phyloP scores from a whole-genome alignment of 164 flowering plant genomes.

The Brasenia schreberi region DNA sequence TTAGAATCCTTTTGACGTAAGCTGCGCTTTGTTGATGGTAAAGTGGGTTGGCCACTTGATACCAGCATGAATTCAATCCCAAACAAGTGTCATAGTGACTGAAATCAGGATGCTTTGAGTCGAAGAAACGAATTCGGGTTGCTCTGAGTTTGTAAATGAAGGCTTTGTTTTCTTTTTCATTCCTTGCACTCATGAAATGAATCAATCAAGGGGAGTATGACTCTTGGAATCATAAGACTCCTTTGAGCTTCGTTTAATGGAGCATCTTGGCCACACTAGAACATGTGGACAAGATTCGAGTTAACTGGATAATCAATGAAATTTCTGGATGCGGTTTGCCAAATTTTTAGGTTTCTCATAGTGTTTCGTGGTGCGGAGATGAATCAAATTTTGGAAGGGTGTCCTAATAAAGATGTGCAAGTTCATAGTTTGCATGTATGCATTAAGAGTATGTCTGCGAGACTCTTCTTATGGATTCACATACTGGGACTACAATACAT shows the following conservation, averaged over 20 bases:
- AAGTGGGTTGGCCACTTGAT: background rate
- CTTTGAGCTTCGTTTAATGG: too few species aligned
- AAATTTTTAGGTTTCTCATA: background rate
- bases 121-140: background rate
- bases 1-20: background rate
- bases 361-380: background rate
- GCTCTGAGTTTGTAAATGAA: background rate
- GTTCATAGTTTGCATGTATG: too few species aligned
- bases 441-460: too few species aligned
- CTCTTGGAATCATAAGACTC: background rate
- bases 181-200: background rate
- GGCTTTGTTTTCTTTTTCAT: background rate
- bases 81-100: too few species aligned
- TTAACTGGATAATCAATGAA: too few species aligned
- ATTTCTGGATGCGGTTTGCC: too few species aligned
- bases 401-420: too few species aligned
- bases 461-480: too few species aligned
- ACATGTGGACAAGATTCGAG: too few species aligned
- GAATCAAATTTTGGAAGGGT: too few species aligned
- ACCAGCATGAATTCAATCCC: background rate
- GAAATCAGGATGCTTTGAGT: background rate
- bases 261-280: too few species aligned
- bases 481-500: too few species aligned
- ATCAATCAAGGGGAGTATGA: background rate
- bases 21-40: background rate